Evolutionary conservation across 257 asterid species (phyloP).

Genomic region (Nicotiana noctiflora): DNA sequence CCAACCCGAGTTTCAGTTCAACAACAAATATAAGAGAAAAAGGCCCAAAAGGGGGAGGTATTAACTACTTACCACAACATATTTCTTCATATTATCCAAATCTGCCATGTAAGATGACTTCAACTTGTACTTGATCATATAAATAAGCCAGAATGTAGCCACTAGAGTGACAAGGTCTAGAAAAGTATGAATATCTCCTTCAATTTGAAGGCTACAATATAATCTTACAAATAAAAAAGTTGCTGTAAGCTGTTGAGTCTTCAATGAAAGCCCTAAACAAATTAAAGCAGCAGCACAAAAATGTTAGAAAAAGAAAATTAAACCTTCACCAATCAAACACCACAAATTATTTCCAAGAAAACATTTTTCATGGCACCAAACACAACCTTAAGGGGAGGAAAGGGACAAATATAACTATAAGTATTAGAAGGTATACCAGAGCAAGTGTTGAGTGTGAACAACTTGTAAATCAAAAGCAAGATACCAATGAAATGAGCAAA

Average conservation of each 20-base stretch:
- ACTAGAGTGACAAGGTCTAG: conserved; percentile 78
- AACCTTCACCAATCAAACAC: too few relatives aligned
- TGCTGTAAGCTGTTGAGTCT: conserved; percentile 85
- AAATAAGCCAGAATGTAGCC: conserved; percentile 85
- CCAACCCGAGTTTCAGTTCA: background rate
- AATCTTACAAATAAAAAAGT: conserved; percentile 65
- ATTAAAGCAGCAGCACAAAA: background rate
- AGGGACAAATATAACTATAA: background rate
- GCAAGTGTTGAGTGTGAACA: conserved; percentile 57
- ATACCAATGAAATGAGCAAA: conserved; percentile 56
- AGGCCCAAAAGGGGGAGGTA: background rate
- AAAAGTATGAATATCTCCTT: conserved; percentile 81
- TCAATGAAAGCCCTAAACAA: conserved; percentile 73
- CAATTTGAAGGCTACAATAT: conserved; percentile 54
- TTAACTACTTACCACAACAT: conserved; percentile 51
- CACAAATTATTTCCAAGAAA: too few relatives aligned
- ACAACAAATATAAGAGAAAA: background rate
- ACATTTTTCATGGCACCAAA: too few relatives aligned
- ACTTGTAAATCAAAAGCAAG: conserved; percentile 64
- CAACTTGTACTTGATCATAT: conserved; percentile 73
- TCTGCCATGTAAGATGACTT: conserved; percentile 61
- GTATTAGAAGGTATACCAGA: conserved; percentile 37
- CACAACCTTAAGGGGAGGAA: too few relatives aligned
- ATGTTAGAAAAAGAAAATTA: background rate
- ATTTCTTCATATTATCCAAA: conserved; percentile 57